A percentile compares a stretch with the other conserved stretches of the same genome.
Conservation (phyloP, 257 asterid genomes). For the Solanum sitiens region DNA sequence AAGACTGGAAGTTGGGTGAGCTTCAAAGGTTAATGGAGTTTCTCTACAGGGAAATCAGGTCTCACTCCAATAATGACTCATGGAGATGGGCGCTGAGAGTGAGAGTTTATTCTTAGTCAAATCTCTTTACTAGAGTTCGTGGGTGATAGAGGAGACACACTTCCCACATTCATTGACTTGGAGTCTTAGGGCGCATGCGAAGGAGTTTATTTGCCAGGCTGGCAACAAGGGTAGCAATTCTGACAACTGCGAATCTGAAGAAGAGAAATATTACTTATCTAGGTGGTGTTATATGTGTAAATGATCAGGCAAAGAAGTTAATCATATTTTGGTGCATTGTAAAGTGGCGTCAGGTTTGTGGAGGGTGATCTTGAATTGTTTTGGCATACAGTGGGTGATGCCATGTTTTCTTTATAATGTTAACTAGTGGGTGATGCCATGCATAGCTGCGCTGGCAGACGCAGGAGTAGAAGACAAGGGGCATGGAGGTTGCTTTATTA, state of each 20-base stretch:
- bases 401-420: background rate
- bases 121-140: background rate
- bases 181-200: background rate
- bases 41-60: background rate
- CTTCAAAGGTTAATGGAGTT: background rate
- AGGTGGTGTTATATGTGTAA: background rate
- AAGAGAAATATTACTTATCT: background rate
- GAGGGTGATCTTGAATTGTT: background rate
- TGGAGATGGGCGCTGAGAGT: background rate
- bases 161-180: background rate
- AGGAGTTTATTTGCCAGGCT: background rate
- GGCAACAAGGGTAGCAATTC: background rate
- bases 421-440: background rate
- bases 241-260: background rate
- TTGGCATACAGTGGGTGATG: background rate
- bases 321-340: background rate
- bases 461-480: background rate
- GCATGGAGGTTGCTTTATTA: background rate
- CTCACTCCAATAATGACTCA: background rate
- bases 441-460: background rate
- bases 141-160: background rate
- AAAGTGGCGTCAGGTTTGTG: background rate
- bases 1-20: background rate
- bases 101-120: background rate
- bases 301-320: background rate